Evolutionary conservation across 2,329 filamentous ascomycete species (phyloP).

Genomic region (Colletotrichum scovillei): DNA sequence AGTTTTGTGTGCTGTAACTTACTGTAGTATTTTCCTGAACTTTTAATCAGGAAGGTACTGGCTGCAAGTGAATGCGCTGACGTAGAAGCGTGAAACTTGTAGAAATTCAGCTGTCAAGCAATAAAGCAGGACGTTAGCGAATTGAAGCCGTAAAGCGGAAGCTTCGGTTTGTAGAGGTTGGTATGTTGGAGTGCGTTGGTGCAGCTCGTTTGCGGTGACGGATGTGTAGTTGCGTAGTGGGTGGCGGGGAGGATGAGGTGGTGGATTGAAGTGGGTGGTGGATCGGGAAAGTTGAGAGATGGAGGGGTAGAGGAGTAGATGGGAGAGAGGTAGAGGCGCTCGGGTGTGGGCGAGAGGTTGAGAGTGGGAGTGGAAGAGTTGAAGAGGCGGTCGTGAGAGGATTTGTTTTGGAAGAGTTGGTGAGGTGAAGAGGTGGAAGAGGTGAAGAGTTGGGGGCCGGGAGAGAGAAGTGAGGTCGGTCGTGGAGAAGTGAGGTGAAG

Average conservation of each 20-base stretch:
- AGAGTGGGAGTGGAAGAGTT: conserved; percentile 38
- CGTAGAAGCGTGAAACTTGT: background rate
- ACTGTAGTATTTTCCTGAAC: conserved; percentile 16
- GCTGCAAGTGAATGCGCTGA: background rate
- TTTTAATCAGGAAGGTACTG: conserved; percentile 19
- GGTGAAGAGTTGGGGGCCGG: conserved; percentile 39
- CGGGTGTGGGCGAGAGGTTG: conserved; percentile 38
- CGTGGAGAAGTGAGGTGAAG: conserved; percentile 40
- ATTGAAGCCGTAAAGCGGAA: background rate
- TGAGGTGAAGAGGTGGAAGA: conserved; percentile 39
- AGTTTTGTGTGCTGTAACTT: conserved; percentile 19
- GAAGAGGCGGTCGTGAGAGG: conserved; percentile 38
- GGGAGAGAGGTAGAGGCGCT: conserved; percentile 37
- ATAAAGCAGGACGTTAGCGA: background rate
- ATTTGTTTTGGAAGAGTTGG: conserved; percentile 38
- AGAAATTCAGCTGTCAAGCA: background rate
- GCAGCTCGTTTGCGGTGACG: conserved; percentile 4
- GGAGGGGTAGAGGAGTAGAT: conserved; percentile 36
- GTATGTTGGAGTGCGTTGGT: conserved; percentile 5
- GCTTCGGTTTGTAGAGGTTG: background rate
- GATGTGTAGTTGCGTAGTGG: conserved; percentile 8
- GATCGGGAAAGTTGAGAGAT: conserved; percentile 21
- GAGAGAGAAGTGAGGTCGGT: conserved; percentile 36
- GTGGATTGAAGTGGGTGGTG: conserved; percentile 29
- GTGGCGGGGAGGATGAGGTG: conserved; percentile 7